Evolutionary conservation across 768 basidiomycete genomes (phyloP).

Genomic region (Hirschioporus abietinus): DNA sequence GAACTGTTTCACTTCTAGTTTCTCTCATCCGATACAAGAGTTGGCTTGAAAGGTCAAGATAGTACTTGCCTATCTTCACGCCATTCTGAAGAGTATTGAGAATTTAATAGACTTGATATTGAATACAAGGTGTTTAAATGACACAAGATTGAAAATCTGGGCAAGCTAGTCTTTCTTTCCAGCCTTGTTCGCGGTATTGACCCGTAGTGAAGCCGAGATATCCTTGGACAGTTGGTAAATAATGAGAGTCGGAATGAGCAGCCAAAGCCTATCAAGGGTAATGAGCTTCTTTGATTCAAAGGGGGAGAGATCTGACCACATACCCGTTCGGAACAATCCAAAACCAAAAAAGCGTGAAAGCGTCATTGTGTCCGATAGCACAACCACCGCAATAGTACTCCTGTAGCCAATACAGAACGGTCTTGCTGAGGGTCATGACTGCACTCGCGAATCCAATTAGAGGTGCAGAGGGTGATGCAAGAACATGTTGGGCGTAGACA

Average conservation of each 20-base stretch:
- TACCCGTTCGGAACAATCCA: constrained; percentile 83
- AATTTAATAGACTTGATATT: too few species aligned
- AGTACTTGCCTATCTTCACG: too few species aligned
- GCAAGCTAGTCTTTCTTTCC: constrained; percentile 21
- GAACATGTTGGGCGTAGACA: constrained; percentile 67
- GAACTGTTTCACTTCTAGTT: too few species aligned
- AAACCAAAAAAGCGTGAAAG: constrained; percentile 43
- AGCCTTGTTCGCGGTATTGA: constrained; percentile 22
- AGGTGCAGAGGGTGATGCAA: constrained; percentile 57
- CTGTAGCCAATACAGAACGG: constrained; percentile 73
- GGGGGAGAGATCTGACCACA: constrained; percentile 18
- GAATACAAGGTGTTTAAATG: too few species aligned
- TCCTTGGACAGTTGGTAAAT: constrained; percentile 57
- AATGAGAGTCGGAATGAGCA: constrained; percentile 64
- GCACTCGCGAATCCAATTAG: constrained; percentile 69
- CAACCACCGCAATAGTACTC: constrained; percentile 77
- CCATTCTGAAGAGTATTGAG: too few species aligned
- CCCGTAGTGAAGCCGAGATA: constrained; percentile 40
- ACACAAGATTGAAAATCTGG: too few species aligned
- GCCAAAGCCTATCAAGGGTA: constrained; percentile 56
- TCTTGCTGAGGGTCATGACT: constrained; percentile 82
- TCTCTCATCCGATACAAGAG: too few species aligned
- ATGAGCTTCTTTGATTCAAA: constrained; percentile 10
- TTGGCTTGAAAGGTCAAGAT: too few species aligned
- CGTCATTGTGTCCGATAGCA: constrained; percentile 67